Conservation (phyloP, 1,139 yeast genomes). For the Debaryomyces psychrophilus region DNA sequence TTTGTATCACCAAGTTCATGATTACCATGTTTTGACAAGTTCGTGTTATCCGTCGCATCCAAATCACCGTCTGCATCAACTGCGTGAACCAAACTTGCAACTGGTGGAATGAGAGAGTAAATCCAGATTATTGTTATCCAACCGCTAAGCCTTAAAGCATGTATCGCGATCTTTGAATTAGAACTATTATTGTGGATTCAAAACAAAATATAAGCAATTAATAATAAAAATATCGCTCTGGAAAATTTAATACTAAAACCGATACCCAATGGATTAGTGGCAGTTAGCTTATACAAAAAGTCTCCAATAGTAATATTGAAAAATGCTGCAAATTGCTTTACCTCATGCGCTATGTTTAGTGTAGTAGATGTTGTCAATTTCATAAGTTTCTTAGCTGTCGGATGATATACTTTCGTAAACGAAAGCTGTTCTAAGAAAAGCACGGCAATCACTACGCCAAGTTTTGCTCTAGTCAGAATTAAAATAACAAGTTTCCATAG, state of each 20-base stretch:
- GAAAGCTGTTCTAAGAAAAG: slow-evolving; percentile 45
- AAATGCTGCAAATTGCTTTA: slow-evolving; percentile 61
- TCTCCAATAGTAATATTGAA: slow-evolving; percentile 71
- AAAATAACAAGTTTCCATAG: slow-evolving; percentile 54
- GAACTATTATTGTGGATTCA: slow-evolving; percentile 63
- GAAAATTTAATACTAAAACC: slow-evolving; percentile 51
- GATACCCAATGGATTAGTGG: slow-evolving; percentile 48
- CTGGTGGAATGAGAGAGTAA: slow-evolving; percentile 54
- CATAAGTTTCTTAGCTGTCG: slow-evolving; percentile 46
- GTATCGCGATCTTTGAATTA: slow-evolving; percentile 51
- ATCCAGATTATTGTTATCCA: slow-evolving; percentile 52
- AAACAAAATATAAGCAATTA: slow-evolving; percentile 53
- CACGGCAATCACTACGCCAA: slow-evolving; percentile 48
- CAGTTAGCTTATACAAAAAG: slow-evolving; percentile 61
- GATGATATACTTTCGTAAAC: slow-evolving; percentile 46
- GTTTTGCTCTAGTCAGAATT: slow-evolving; percentile 47
- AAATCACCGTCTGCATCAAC: slow-evolving; percentile 68
- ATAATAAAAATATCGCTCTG: slow-evolving; percentile 52
- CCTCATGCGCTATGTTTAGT: slow-evolving; percentile 67
- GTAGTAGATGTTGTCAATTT: slow-evolving; percentile 57
- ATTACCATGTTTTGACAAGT: slow-evolving; percentile 10
- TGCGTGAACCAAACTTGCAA: slow-evolving; percentile 54
- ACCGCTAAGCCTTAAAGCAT: slow-evolving; percentile 57
- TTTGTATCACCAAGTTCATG: slow-evolving; percentile 12
- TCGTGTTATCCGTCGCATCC: slow-evolving; percentile 24